Conservation (phyloP, 371 early-diverging fungal genomes). For the Apophysomyces variabilis region DNA sequence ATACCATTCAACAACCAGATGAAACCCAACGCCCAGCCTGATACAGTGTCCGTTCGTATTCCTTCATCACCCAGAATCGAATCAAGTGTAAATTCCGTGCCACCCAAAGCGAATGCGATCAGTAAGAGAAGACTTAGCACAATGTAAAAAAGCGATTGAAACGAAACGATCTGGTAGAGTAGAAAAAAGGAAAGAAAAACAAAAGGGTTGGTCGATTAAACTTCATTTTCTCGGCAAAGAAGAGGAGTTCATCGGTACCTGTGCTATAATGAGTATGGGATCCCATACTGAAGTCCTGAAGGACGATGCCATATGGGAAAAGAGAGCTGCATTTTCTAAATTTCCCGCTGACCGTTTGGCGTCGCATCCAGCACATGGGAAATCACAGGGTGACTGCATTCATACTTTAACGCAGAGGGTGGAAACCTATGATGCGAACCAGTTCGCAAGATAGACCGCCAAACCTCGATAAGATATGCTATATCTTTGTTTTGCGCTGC, state of each 20-base stretch:
- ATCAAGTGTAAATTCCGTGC: slow-evolving; percentile 68
- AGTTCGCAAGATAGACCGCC: too few relatives aligned
- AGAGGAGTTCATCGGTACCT: slow-evolving; percentile 28
- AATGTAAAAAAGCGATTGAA: slow-evolving; percentile 70
- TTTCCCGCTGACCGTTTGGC: too few relatives aligned
- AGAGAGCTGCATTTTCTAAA: too few relatives aligned
- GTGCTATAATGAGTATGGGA: slow-evolving; percentile 50
- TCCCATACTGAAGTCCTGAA: slow-evolving; percentile 56
- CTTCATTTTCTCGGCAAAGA: neutral
- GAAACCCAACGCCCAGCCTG: slow-evolving; percentile 75
- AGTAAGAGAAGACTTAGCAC: slow-evolving; percentile 60
- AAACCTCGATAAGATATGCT: too few relatives aligned
- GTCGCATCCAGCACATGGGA: too few relatives aligned
- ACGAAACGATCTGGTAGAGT: slow-evolving; percentile 51
- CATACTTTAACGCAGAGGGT: too few relatives aligned
- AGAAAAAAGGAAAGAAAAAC: neutral
- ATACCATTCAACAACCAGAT: slow-evolving; percentile 70
- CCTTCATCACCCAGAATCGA: slow-evolving; percentile 66
- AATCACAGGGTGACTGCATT: too few relatives aligned
- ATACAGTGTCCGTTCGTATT: slow-evolving; percentile 69
- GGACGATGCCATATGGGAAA: slow-evolving; percentile 26
- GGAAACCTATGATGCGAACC: too few relatives aligned
- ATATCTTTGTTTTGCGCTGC: too few relatives aligned
- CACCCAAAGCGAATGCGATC: slow-evolving; percentile 63
- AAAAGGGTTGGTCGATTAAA: neutral